These are phyloP conservation scores for Cercospora janseana DNA, from an alignment of 2,329 filamentous ascomycete genomes.

Conservation along the genomic window DNA sequence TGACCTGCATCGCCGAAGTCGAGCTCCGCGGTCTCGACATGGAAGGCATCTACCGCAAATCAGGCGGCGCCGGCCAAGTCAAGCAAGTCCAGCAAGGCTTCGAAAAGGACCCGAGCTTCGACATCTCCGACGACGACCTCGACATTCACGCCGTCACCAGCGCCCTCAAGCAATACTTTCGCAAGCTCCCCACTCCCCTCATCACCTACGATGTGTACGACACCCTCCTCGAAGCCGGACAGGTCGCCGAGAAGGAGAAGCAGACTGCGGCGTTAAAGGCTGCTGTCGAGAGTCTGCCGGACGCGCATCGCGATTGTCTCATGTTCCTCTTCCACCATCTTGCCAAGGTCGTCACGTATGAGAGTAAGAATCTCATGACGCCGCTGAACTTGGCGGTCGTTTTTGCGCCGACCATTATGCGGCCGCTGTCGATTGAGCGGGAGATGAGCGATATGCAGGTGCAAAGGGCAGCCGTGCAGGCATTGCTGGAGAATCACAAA, in stretches of 20 bases:
- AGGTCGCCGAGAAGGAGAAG: conserved; percentile 61
- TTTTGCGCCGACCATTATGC: conserved; percentile 96
- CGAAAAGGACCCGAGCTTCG: conserved; percentile 71
- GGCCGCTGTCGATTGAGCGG: conserved; percentile 80
- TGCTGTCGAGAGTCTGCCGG: conserved; percentile 75
- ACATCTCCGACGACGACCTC: conserved; percentile 88
- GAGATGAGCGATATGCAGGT: conserved; percentile 95
- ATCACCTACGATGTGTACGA: conserved; percentile 94
- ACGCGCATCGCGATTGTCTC: conserved; percentile 80
- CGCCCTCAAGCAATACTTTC: conserved; percentile 95
- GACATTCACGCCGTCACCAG: conserved; percentile 97
- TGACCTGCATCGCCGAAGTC: conserved; percentile 92
- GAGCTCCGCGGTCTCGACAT: conserved; percentile 95
- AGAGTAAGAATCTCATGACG: conserved; percentile 91
- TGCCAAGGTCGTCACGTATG: conserved; percentile 75
- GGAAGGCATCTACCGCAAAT: conserved; percentile 97
- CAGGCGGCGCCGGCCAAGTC: conserved; percentile 85
- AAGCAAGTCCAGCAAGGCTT: conserved; percentile 90
- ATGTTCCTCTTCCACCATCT: conserved; percentile 95
- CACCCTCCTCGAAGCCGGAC: conserved; percentile 70
- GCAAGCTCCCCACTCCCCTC: conserved; percentile 82
- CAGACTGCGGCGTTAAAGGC: conserved; percentile 69
- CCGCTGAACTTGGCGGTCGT: conserved; percentile 94
- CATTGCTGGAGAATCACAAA: conserved; percentile 85
- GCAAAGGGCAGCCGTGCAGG: conserved; percentile 90